Base-by-base conservation (phyloP, 371 early-diverging fungal genomes). In the Dichotomocladium elegans region DNA sequence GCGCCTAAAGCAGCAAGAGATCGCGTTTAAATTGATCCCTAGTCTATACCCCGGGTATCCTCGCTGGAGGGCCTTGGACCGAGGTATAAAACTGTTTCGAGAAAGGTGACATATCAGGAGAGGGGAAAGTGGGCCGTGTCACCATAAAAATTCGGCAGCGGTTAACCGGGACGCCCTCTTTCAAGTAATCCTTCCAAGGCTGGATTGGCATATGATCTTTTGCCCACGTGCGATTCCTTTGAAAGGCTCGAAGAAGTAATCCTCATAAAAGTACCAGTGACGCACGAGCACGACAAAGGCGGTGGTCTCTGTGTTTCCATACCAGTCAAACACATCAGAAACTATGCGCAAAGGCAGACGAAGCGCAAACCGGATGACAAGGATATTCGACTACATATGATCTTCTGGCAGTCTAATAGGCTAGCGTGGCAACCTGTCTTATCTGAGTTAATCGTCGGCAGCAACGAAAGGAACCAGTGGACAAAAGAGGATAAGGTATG, bases 21-120 rank as follows among this genome's bases (percentile, higher is more conserved):
- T 48, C 19, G 49, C 35, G 26, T 4, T 17, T 19, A n/a, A n/a
- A 3, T 25, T 48, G 8, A 14, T 48, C 15, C 25, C 19, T 25
- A 14, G 31, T 21, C 26, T 48, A 25, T 48, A 48, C 26, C 49
- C 49, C 1, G 49, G 49, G 12, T 34, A 24, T 14, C 35, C 49
- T 21, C 14, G 31, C 8, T 48, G 49, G 49, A 9, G 49, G 14
- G 49, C 35, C 55, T 24, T 86, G 81, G 43, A 94, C 70, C 3
- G 66, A 53, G 10, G 85, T 84, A 55, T 89, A 90, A 37, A 92
- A 82, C 72, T 78, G 53, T 12, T n/a, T 22, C 52, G 43, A 22
- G 52, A 51, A 48, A 41, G 19, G 35, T 48, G 5, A 35, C 35
- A 5, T n/a, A 5, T 4, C 3, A 35, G 2, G 11, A 35, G 6